phyloP scores from a whole-genome alignment of 2,329 filamentous ascomycete species.

The Metarhizium album region DNA sequence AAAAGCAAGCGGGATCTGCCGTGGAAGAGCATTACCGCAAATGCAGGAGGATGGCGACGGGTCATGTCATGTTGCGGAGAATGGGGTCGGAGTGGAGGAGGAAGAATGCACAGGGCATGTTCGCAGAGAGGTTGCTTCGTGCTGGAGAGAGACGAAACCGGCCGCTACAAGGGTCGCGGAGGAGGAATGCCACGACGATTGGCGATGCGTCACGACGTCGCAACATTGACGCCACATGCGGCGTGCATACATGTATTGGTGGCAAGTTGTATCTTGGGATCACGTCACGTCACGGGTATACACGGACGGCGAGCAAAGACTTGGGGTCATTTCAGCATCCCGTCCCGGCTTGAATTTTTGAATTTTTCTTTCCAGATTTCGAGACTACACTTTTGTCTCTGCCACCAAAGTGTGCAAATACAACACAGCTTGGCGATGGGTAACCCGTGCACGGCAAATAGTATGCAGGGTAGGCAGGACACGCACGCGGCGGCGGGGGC shows the following conservation, averaged over 20 bases:
- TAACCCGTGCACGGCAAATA: too few relatives aligned
- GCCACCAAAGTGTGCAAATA: too few relatives aligned
- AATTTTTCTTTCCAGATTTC: too few relatives aligned
- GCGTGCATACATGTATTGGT: not conserved
- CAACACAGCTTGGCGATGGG: too few relatives aligned
- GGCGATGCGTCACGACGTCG: constrained; percentile 10
- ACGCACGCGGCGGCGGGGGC: too few relatives aligned
- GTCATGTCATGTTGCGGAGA: constrained; percentile 34
- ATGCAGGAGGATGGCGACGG: constrained; percentile 36
- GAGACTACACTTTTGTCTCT: too few relatives aligned
- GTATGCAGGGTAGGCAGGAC: too few relatives aligned
- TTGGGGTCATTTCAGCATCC: too few relatives aligned
- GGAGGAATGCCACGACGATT: constrained; percentile 17
- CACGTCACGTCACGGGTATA: too few relatives aligned
- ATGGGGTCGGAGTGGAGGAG: constrained; percentile 29
- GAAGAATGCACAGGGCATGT: constrained; percentile 30
- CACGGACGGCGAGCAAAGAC: too few relatives aligned
- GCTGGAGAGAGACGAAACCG: constrained; percentile 19
- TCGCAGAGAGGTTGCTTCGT: constrained; percentile 38
- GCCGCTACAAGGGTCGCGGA: constrained; percentile 15
- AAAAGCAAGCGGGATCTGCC: constrained; percentile 9
- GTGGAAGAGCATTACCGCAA: constrained; percentile 33
- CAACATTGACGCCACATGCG: not conserved
- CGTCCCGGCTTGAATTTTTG: too few relatives aligned
- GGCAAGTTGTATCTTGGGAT: too few relatives aligned